A percentile compares a stretch with the other conserved stretches of the same genome.
These are phyloP conservation scores for Orobanche coerulescens DNA, from an alignment of 257 asterid species.

Conservation along the genomic window DNA sequence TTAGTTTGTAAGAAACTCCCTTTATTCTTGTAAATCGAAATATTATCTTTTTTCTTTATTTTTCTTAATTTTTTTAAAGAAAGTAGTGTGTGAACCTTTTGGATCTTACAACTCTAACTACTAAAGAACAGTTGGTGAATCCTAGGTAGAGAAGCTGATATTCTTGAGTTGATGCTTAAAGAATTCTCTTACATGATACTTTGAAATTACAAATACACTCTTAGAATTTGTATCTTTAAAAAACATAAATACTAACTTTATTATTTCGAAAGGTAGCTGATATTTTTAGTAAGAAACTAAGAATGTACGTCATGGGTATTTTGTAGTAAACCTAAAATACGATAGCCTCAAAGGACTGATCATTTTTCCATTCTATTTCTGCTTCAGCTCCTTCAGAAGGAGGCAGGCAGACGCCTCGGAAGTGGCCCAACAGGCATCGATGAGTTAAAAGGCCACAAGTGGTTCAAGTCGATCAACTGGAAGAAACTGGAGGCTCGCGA, in stretches of 20 bases:
- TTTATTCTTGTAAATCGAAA: no score
- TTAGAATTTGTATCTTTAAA: no score
- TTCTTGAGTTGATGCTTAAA: neutral
- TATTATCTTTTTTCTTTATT: no score
- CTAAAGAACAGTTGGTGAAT: neutral
- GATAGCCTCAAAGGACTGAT: neutral
- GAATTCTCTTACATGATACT: neutral
- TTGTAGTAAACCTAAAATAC: neutral
- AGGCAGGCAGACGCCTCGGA: slow-evolving; percentile 52
- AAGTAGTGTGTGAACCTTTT: no score
- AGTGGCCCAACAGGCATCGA: slow-evolving; percentile 43
- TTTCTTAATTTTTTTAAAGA: no score
- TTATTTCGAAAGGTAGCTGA: neutral
- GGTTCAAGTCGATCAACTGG: slow-evolving; percentile 72
- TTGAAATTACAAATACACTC: neutral
- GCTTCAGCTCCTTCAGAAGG: slow-evolving; percentile 63
- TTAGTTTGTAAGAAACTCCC: neutral
- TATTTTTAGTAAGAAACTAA: neutral
- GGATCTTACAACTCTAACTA: neutral
- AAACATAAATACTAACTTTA: no score
- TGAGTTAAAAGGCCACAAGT: slow-evolving; percentile 58
- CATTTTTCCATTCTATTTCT: neutral
- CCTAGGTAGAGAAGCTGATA: neutral
- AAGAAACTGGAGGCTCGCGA: slow-evolving; percentile 57
- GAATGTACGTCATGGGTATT: neutral